Percentiles rank a stretch among this genome's conserved stretches.
phyloP scores from a whole-genome alignment of 2,329 filamentous ascomycete genomes.

The Tolypocladium tundrense region DNA sequence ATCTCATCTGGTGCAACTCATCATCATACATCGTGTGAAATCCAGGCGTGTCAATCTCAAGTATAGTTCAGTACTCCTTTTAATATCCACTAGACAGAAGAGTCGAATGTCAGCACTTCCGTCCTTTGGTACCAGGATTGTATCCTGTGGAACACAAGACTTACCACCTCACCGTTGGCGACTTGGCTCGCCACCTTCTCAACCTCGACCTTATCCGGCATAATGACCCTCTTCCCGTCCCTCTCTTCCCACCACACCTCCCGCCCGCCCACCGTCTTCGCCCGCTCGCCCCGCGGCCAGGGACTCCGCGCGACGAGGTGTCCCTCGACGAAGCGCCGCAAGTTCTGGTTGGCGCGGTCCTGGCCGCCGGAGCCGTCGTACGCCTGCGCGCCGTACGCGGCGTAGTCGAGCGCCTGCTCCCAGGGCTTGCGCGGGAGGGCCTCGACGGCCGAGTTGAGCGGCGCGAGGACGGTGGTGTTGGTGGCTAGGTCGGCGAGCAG shows the following conservation, averaged over 20 bases:
- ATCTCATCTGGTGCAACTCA: neutral
- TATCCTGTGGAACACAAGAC: conserved; percentile 12
- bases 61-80: conserved; percentile 36
- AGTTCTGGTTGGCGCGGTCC: conserved; percentile 65
- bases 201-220: conserved; percentile 73
- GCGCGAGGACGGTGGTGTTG: conserved; percentile 81
- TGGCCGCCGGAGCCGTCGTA: conserved; percentile 69
- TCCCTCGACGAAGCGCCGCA: conserved; percentile 73
- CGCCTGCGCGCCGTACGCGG: conserved; percentile 52
- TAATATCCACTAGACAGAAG: conserved; percentile 49
- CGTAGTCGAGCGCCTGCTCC: conserved; percentile 68
- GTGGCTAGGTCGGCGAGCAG: conserved; percentile 56
- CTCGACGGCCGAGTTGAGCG: conserved; percentile 73
- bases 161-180: conserved; percentile 72
- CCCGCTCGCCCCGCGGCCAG: conserved; percentile 59
- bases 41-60: neutral
- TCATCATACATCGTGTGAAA: neutral
- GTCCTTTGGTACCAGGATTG: neutral
- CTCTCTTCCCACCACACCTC: conserved; percentile 76
- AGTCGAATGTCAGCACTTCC: neutral
- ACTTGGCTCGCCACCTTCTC: conserved; percentile 64
- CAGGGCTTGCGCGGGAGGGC: conserved; percentile 75
- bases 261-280: conserved; percentile 50
- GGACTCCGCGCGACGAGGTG: conserved; percentile 70
- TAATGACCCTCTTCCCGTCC: conserved; percentile 58